A percentile compares a stretch with the other conserved stretches of the same genome.
These are phyloP conservation scores for Cryptococcus deneoformans DNA, from an alignment of 1,284 basidiomycete species.

Conservation along the genomic window DNA sequence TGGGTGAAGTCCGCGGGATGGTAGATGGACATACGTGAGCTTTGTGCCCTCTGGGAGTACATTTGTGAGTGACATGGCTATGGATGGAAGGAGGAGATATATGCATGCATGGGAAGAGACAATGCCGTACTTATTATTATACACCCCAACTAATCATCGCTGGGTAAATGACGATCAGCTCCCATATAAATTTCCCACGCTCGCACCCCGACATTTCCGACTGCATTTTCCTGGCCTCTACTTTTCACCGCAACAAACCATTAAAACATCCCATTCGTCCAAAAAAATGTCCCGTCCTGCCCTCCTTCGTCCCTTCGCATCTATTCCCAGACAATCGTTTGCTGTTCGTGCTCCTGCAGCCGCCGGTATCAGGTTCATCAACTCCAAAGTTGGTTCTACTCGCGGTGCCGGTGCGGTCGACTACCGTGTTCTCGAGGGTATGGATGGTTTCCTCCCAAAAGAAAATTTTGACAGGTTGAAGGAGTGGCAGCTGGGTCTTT, in stretches of 20 bases:
- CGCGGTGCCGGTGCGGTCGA: conserved; percentile 31
- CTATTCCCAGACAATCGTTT: too few relatives aligned
- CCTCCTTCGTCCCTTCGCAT: too few relatives aligned
- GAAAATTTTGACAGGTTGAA: conserved; percentile 35
- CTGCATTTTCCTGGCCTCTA: background rate
- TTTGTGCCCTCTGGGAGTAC: conserved; percentile 11
- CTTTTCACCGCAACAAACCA: background rate
- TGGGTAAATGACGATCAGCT: too few relatives aligned
- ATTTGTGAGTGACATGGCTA: conserved; percentile 8
- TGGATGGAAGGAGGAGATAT: too few relatives aligned
- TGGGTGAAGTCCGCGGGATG: background rate
- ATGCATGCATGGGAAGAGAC: too few relatives aligned
- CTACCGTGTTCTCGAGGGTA: conserved; percentile 32
- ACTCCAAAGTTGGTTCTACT: background rate
- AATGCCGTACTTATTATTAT: too few relatives aligned
- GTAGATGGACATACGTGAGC: conserved; percentile 18
- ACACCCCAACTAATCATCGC: background rate
- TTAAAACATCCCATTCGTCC: background rate
- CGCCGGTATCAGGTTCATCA: background rate
- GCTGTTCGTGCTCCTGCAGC: too few relatives aligned
- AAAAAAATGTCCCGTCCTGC: too few relatives aligned
- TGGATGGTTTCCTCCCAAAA: conserved; percentile 35
- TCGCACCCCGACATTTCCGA: background rate
- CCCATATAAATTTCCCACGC: background rate
- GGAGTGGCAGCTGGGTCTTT: conserved; percentile 46